Percentiles rank a stretch among this genome's conserved stretches.
phyloP scores from a whole-genome alignment of 345 rosid genomes.

The Pugionium cornutum region DNA sequence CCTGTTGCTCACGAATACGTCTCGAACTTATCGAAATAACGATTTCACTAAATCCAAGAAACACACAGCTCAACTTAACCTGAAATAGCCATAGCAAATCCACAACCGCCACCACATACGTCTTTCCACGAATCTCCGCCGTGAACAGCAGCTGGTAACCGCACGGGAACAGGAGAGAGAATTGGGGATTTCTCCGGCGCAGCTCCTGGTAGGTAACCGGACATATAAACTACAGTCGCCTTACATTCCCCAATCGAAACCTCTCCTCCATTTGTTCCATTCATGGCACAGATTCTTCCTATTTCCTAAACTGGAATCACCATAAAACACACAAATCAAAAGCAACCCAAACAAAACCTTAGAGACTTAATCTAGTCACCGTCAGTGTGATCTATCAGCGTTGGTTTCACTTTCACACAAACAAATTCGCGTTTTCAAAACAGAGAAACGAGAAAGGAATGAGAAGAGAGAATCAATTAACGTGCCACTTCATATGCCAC shows the following conservation, averaged over 20 bases:
- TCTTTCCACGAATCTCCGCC: conserved; percentile 67
- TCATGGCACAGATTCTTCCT: conserved; percentile 31
- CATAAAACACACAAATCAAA: conserved; percentile 2
- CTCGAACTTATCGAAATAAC: too few relatives aligned
- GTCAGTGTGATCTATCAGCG: neutral
- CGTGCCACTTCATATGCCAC: conserved; percentile 62
- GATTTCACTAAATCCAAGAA: neutral
- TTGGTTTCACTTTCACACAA: conserved; percentile 6
- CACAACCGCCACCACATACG: conserved; percentile 82
- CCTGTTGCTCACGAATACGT: too few relatives aligned
- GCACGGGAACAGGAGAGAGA: conserved; percentile 48
- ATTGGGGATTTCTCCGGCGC: conserved; percentile 65
- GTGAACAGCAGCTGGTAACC: conserved; percentile 35
- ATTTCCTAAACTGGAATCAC: conserved; percentile 5
- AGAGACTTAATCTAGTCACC: neutral
- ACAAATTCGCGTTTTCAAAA: neutral
- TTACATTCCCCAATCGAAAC: conserved; percentile 44
- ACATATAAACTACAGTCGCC: conserved; percentile 53
- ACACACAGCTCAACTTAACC: conserved; percentile 40
- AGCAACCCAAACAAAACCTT: neutral
- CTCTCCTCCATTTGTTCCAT: conserved; percentile 35
- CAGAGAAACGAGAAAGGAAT: neutral
- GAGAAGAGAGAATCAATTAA: conserved; percentile 47
- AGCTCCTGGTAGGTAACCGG: conserved; percentile 78
- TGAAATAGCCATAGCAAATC: conserved; percentile 84